Base-by-base conservation (phyloP, 1,284 basidiomycete genomes). In the Moesziomyces globuligerus region DNA sequence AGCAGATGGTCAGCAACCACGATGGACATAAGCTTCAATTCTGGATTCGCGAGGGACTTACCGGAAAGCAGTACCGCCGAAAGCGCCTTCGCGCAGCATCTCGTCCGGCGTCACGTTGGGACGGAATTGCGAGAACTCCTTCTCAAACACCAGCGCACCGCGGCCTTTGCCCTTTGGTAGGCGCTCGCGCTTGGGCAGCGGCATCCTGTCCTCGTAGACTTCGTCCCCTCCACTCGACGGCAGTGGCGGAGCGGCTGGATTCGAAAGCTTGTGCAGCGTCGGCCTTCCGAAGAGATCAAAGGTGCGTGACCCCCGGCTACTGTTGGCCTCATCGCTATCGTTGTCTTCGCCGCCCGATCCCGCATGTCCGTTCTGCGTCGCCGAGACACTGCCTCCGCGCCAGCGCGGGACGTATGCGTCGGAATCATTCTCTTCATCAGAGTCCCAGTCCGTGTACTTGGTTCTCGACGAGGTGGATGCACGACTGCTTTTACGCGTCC, bases 91-190 rank as follows among this genome's bases (percentile, higher is more conserved):
- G 10, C 67, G 55, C 25, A 85, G 82, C 76, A 86, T 83, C 70
- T 86, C 84, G 42, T 83, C 80, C 0, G 85, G 85, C 1, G 85
- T 85, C 20, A 86, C 49, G 64, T 86, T 85, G 9, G 85, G 85
- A 29, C 76, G 81, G 64, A 86, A 86, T 26, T 68, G 61, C 1
- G 58, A 49, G 28, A 79, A 84, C 21, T 81, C 66, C 1, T 82
- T 76, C 43, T 85, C 81, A 58, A 86, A 86, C 0, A 82, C 21
- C 37, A 85, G 46, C 7, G 72, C 78, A 11, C 84, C 84, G 49
- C 81, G 76, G 11, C 65, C 64, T 25, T 51, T 56, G 17, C 68
- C 66, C 7, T 34, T 23, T 8, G 20, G 25, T 7, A 62, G 25
- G 18, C 42, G 32, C 24, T 64, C 46, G 3, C 67, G 53, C 11